phyloP scores from a whole-genome alignment of 2,329 filamentous ascomycete genomes.

The Trichoderma sp. region DNA sequence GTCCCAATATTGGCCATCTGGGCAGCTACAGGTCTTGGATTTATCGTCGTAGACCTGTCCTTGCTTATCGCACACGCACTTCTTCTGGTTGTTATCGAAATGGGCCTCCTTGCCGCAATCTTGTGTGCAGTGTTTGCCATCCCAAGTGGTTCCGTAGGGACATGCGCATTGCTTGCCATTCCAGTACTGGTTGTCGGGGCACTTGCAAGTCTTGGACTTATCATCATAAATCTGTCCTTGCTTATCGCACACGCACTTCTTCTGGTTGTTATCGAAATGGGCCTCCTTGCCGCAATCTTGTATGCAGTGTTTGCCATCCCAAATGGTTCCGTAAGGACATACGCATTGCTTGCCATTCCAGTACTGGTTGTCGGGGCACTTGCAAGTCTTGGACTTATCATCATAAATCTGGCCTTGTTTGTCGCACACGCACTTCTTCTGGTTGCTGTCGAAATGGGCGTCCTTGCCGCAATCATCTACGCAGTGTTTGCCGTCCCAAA shows the following conservation, averaged over 20 bases:
- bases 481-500: slow-evolving; percentile 1
- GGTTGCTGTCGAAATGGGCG: not conserved
- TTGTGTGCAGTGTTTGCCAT: slow-evolving; percentile 3
- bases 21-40: slow-evolving; percentile 19
- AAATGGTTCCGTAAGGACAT: not conserved
- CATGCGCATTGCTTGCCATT: not conserved
- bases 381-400: slow-evolving; percentile 9
- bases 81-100: not conserved
- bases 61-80: slow-evolving; percentile 20
- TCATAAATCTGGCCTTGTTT: slow-evolving; percentile 10
- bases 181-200: slow-evolving; percentile 12
- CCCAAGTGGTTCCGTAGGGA: not conserved
- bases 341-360: not conserved
- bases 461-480: slow-evolving; percentile 15
- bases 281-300: slow-evolving; percentile 18
- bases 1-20: slow-evolving; percentile 7
- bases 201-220: slow-evolving; percentile 13
- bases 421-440: slow-evolving; percentile 13
- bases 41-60: slow-evolving; percentile 9
- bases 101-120: slow-evolving; percentile 21
- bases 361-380: slow-evolving; percentile 10
- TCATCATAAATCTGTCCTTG: slow-evolving; percentile 4
- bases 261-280: not conserved
- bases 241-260: slow-evolving; percentile 12
- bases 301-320: not conserved